Conservation (phyloP, 768 basidiomycete genomes). For the Ramaria sp. region DNA sequence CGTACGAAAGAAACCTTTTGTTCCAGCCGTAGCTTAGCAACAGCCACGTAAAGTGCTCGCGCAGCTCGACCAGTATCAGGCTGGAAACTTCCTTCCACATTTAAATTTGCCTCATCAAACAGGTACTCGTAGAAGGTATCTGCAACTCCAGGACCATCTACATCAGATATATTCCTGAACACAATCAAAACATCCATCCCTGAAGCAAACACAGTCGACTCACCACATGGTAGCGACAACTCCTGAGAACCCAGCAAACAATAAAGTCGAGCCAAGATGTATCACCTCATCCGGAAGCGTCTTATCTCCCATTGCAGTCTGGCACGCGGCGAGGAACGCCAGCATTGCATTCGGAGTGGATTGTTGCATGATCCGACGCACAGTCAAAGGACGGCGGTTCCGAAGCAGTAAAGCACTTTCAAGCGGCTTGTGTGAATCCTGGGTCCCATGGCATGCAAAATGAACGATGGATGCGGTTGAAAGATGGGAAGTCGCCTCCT, state of each 20-base stretch:
- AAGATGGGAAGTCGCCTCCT: constrained; percentile 17
- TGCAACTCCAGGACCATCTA: not conserved
- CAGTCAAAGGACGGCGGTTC: constrained; percentile 18
- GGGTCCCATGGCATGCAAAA: constrained; percentile 28
- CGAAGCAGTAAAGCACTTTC: constrained; percentile 18
- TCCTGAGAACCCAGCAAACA: constrained; percentile 18
- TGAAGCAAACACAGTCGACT: not conserved
- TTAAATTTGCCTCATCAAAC: not conserved
- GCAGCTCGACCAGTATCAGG: not conserved
- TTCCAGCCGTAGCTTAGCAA: not conserved
- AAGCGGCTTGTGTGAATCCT: constrained; percentile 19
- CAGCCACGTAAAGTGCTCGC: not conserved
- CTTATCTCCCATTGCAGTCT: constrained; percentile 20
- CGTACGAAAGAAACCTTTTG: not conserved
- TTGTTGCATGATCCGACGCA: constrained; percentile 17
- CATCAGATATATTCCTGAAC: not conserved
- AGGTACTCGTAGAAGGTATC: not conserved
- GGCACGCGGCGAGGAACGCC: constrained; percentile 24
- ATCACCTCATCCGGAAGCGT: constrained; percentile 18
- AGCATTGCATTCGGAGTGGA: constrained; percentile 16
- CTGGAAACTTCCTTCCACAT: not conserved
- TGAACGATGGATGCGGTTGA: constrained; percentile 17
- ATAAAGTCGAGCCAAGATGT: constrained; percentile 17
- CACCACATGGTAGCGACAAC: constrained; percentile 14
- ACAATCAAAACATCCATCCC: not conserved